Base-by-base conservation (phyloP, 257 asterid genomes). In the Nicotiana tabacum region DNA sequence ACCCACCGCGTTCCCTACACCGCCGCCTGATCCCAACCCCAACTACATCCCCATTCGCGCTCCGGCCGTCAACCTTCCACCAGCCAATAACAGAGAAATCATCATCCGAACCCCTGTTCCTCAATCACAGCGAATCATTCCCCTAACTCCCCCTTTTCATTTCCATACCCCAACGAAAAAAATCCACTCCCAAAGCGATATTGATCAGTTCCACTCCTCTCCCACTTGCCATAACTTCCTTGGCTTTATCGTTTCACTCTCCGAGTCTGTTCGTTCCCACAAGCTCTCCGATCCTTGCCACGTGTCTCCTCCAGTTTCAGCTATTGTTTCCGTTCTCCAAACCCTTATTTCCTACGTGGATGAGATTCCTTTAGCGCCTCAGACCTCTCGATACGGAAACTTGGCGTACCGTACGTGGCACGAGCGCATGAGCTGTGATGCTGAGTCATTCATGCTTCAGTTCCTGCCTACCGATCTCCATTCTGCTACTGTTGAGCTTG, bases 21-120 rank as follows among this genome's bases (percentile, higher is more conserved):
- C 97, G 29, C 95, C 97, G 0, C 94, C 92, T 4, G 88, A 94
- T 88, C 83, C 87, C 82, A 83, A 87, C 83, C 97, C 93, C 10
- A 70, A 89, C 64, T 95, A 95, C 93, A 92, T 95, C 85, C 98
- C 98, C 53, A 95, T 95, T 89, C 97, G 96, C 30, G 83, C 89
- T 70, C 98, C 98, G 39, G 96, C 98, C 86, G 93, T 93, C 27
- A 92, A 92, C 83, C 96, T 95, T 80, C 95, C 96, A 17, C 66
- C 88, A 1, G 82, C 94, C 80, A 92, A 91, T 90, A 85, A 90
- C 80, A 87, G 90, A 57, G 98, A 95, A 86, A 83, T 87, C 84
- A 95, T 95, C 80, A 90, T 95, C 29, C 98, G 94, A 46, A 93
- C 98, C n/a, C 98, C 98, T 37, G 96, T 92, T 43, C 98, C 98